A percentile compares a stretch with the other conserved stretches of the same genome.
phyloP scores from a whole-genome alignment of 495 filamentous ascomycete species.

The Xylaria intraflava region DNA sequence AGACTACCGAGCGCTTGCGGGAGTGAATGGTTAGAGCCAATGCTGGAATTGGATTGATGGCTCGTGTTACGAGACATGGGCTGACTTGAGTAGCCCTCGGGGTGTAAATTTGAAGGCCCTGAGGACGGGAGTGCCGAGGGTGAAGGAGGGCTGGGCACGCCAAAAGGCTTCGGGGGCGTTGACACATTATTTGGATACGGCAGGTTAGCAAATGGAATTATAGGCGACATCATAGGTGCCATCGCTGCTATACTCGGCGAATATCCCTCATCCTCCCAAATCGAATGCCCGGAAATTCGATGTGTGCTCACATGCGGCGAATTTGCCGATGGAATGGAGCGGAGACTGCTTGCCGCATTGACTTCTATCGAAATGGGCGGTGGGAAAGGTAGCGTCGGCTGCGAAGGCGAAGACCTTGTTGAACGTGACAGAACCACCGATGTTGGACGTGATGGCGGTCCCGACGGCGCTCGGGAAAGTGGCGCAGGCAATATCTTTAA shows the following conservation, averaged over 20 bases:
- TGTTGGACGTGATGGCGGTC: conserved; percentile 9
- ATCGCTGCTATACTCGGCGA: not conserved
- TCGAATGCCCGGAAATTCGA: conserved; percentile 11
- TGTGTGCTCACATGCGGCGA: conserved; percentile 23
- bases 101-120: conserved; percentile 17
- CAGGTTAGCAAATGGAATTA: conserved; percentile 13
- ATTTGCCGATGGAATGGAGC: conserved; percentile 12
- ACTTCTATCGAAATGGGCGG: conserved; percentile 22
- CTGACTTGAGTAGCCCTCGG: conserved; percentile 48
- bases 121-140: conserved; percentile 18
- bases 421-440: conserved; percentile 16
- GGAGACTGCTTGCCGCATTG: conserved; percentile 17
- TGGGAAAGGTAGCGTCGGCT: conserved; percentile 23
- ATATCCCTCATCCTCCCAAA: conserved; percentile 9
- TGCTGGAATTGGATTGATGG: conserved; percentile 31
- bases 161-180: conserved; percentile 9
- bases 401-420: conserved; percentile 12
- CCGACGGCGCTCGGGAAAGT: conserved; percentile 1
- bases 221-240: not conserved
- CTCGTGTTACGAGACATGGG: conserved; percentile 47
- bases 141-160: conserved; percentile 15
- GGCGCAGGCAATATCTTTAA: conserved; percentile 6
- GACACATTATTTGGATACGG: conserved; percentile 20
- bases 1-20: conserved; percentile 14
- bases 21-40: conserved; percentile 14